These are phyloP conservation scores for Brassica hybrid DNA, from an alignment of 441 rosid genomes.

Conservation along the genomic window DNA sequence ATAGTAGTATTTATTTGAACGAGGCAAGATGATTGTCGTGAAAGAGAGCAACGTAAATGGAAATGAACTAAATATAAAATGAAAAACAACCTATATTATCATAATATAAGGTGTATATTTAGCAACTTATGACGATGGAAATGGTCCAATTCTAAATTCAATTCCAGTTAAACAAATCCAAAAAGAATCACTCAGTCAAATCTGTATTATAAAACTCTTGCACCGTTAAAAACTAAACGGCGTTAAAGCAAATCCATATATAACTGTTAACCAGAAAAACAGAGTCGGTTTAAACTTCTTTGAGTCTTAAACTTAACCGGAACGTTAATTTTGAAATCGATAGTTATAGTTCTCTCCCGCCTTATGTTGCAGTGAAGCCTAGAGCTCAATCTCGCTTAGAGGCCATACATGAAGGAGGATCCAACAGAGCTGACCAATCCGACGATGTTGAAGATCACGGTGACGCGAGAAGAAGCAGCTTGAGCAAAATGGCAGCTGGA, in stretches of 20 bases:
- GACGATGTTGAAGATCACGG: conserved; percentile 22
- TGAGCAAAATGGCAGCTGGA: conserved; percentile 1
- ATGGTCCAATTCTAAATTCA: not conserved
- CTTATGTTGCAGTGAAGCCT: conserved; percentile 20
- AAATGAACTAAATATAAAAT: not conserved
- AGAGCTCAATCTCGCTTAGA: conserved; percentile 45
- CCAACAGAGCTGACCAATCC: conserved; percentile 34
- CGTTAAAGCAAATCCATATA: not conserved
- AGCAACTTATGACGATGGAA: not conserved
- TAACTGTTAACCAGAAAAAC: not conserved
- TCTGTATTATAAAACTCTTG: not conserved
- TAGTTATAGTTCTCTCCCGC: not conserved
- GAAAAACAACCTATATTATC: not conserved
- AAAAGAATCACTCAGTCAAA: not conserved
- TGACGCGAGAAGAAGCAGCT: conserved; percentile 26
- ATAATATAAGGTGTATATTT: not conserved
- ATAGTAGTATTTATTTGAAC: not conserved
- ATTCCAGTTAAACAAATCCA: not conserved
- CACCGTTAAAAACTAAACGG: not conserved
- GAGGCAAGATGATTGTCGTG: not conserved
- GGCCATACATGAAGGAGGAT: conserved; percentile 50
- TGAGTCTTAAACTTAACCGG: not conserved
- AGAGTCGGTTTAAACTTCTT: not conserved
- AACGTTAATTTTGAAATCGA: not conserved
- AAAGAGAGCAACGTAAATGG: not conserved